Conservation (phyloP, 495 filamentous ascomycete genomes). For the Neurospora pannonica region DNA sequence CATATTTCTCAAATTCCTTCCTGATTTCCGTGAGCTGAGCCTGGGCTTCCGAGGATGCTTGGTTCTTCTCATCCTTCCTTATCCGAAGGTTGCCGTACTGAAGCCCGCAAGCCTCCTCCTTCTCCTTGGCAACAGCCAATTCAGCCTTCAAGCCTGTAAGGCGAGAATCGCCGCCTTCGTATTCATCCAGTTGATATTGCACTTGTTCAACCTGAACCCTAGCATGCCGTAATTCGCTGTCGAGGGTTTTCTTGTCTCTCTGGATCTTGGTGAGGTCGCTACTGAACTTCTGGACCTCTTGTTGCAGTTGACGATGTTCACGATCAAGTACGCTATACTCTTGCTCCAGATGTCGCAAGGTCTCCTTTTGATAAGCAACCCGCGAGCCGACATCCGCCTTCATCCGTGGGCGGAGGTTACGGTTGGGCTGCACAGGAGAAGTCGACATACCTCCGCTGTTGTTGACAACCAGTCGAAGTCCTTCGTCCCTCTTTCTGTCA, state of each 20-base stretch:
- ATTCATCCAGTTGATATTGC: slow-evolving; percentile 29
- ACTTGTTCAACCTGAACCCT: slow-evolving; percentile 18
- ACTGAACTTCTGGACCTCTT: slow-evolving; percentile 48
- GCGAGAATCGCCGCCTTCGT: slow-evolving; percentile 32
- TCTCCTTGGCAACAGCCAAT: slow-evolving; percentile 18
- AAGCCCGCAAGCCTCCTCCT: slow-evolving; percentile 29
- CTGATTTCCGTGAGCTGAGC: slow-evolving; percentile 15
- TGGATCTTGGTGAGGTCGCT: slow-evolving; percentile 49
- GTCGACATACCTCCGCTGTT: slow-evolving; percentile 29
- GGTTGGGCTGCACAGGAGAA: slow-evolving; percentile 19
- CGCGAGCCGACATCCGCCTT: slow-evolving; percentile 66
- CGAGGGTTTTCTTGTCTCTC: slow-evolving; percentile 14
- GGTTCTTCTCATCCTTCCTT: slow-evolving; percentile 30
- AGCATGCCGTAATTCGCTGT: slow-evolving; percentile 15
- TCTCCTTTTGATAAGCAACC: slow-evolving; percentile 42
- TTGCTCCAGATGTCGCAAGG: slow-evolving; percentile 30
- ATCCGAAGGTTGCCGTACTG: slow-evolving; percentile 29
- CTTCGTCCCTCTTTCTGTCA: slow-evolving; percentile 47
- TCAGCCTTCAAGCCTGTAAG: slow-evolving; percentile 26
- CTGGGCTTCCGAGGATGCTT: slow-evolving; percentile 20
- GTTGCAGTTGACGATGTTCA: slow-evolving; percentile 38
- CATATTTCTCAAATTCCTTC: background rate
- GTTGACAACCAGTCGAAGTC: slow-evolving; percentile 51
- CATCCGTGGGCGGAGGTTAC: slow-evolving; percentile 53
- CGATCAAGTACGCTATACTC: slow-evolving; percentile 28